Evolutionary conservation across 192 early-diverging fungal genomes (phyloP).

Genomic region (Coemansia interrupta): DNA sequence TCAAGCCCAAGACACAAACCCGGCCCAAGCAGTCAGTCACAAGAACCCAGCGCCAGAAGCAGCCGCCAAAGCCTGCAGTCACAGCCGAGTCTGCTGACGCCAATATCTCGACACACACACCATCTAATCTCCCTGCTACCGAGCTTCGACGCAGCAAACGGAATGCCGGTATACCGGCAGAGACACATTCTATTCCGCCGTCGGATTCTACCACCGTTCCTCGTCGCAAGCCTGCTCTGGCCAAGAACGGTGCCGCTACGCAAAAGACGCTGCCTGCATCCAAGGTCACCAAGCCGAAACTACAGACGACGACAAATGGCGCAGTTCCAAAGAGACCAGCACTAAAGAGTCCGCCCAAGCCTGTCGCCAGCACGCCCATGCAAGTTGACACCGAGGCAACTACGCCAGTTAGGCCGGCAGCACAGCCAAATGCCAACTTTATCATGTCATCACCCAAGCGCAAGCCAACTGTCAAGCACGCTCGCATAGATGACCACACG

Average conservation of each 20-base stretch:
- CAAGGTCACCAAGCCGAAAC: constrained; percentile 7
- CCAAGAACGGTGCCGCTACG: background rate
- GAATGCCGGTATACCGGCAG: constrained; percentile 16
- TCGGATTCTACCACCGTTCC: background rate
- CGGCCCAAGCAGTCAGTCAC: too few relatives aligned
- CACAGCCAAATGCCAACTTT: constrained; percentile 15
- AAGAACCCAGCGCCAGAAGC: too few relatives aligned
- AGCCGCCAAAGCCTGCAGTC: too few relatives aligned
- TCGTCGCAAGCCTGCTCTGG: constrained; percentile 1
- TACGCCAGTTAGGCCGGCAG: too few relatives aligned
- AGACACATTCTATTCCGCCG: background rate
- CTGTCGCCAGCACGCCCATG: too few relatives aligned
- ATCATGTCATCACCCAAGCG: constrained; percentile 55
- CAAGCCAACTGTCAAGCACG: constrained; percentile 12
- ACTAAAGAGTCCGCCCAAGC: background rate
- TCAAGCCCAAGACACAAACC: constrained; percentile 3
- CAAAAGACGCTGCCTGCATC: background rate
- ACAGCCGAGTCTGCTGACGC: too few relatives aligned
- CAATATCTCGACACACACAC: too few relatives aligned
- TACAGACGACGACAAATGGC: background rate
- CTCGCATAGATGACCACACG: background rate
- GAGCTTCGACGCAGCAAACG: constrained; percentile 1
- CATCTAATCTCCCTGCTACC: too few relatives aligned
- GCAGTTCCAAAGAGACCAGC: background rate
- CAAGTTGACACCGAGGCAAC: too few relatives aligned